Conservation (phyloP, 805 yeast species). For the Aciculoconidium aculeatum region DNA sequence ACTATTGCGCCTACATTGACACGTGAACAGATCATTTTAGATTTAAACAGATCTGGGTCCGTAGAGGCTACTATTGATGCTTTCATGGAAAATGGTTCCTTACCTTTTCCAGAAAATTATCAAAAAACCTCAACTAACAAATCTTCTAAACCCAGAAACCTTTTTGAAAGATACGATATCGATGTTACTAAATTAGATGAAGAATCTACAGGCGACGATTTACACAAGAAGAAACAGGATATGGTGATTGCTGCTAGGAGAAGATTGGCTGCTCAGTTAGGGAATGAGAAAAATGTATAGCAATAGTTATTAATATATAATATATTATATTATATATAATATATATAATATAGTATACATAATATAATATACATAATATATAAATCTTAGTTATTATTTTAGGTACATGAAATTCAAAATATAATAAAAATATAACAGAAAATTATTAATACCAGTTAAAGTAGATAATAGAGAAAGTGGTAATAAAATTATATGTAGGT, state of each 20-base stretch:
- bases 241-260: slow-evolving; percentile 39
- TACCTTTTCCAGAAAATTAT: slow-evolving; percentile 44
- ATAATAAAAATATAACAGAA: too few species aligned
- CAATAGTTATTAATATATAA: too few species aligned
- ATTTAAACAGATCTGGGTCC: slow-evolving; percentile 70
- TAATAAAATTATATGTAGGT: too few species aligned
- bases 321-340: slow-evolving; percentile 1
- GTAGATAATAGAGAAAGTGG: too few species aligned
- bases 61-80: slow-evolving; percentile 77
- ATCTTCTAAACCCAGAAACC: slow-evolving; percentile 9
- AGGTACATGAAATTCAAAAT: too few species aligned
- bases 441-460: too few species aligned
- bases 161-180: slow-evolving; percentile 40
- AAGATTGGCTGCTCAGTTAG: slow-evolving; percentile 41
- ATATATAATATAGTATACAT: neutral
- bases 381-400: too few species aligned
- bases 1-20: slow-evolving; percentile 73
- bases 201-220: slow-evolving; percentile 9
- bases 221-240: slow-evolving; percentile 26
- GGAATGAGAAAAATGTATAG: slow-evolving; percentile 23
- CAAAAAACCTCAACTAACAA: slow-evolving; percentile 11
- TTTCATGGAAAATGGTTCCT: slow-evolving; percentile 52
- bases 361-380: too few species aligned
- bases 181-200: slow-evolving; percentile 16
- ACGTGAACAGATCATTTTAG: slow-evolving; percentile 64